Percentiles rank a stretch among this genome's conserved stretches.
Evolutionary conservation across 495 filamentous ascomycete species (phyloP).

Genomic region (Achaetomiella virescens): DNA sequence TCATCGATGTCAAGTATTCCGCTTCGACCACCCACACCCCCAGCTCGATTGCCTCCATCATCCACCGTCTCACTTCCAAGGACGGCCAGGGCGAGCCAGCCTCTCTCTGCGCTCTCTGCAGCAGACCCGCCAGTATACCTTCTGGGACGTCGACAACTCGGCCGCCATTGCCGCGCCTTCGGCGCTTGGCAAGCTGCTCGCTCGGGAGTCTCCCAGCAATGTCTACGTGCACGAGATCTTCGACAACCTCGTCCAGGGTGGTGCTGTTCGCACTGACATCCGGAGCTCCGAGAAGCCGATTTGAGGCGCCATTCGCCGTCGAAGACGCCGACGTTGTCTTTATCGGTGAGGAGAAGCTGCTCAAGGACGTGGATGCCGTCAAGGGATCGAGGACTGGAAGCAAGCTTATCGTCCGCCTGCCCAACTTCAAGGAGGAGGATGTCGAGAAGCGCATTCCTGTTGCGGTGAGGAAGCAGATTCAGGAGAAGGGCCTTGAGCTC

Average conservation of each 20-base stretch:
- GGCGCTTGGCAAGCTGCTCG: conserved; percentile 64
- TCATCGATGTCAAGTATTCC: conserved; percentile 83
- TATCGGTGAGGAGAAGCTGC: conserved; percentile 70
- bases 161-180: conserved; percentile 55
- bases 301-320: conserved; percentile 75
- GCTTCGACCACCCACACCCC: conserved; percentile 75
- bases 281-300: conserved; percentile 73
- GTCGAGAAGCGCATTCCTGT: conserved; percentile 80
- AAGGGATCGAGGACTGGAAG: conserved; percentile 63
- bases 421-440: conserved; percentile 78
- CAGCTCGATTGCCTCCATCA: conserved; percentile 49
- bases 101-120: conserved; percentile 35
- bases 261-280: conserved; percentile 76
- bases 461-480: conserved; percentile 58
- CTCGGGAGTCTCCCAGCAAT: conserved; percentile 67
- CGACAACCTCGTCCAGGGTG: conserved; percentile 85
- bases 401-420: conserved; percentile 66
- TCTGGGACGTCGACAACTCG: conserved; percentile 88
- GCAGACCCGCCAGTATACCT: conserved; percentile 71
- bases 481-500: conserved; percentile 60
- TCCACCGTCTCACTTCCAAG: conserved; percentile 61
- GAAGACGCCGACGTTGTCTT: conserved; percentile 71
- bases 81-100: conserved; percentile 46
- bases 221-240: conserved; percentile 67
- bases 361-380: conserved; percentile 68